Percentiles rank a stretch among this genome's conserved stretches.
Conservation (phyloP, 1,284 basidiomycete genomes). For the Microbotryum scabiosae region DNA sequence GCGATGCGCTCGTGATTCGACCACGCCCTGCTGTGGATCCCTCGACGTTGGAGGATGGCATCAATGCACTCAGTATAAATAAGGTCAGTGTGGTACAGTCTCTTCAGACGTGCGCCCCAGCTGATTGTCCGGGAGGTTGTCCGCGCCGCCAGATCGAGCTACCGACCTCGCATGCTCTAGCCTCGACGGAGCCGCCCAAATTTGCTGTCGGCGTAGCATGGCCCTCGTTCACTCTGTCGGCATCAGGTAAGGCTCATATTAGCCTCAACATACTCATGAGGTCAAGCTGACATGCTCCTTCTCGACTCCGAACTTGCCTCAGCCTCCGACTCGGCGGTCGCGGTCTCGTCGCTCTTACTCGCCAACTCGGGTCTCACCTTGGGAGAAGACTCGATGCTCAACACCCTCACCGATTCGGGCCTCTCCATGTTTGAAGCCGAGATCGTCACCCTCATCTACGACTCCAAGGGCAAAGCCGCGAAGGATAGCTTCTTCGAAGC, state of each 20-base stretch:
- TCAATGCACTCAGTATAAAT: slow-evolving; percentile 16
- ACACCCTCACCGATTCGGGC: slow-evolving; percentile 17
- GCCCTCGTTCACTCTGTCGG: slow-evolving; percentile 34
- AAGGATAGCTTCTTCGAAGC: slow-evolving; percentile 42
- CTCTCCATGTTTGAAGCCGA: slow-evolving; percentile 33
- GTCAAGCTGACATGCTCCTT: slow-evolving; percentile 1
- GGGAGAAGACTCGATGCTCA: slow-evolving; percentile 25
- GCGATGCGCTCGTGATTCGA: slow-evolving; percentile 58
- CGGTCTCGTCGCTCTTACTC: slow-evolving; percentile 20
- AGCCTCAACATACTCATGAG: not conserved
- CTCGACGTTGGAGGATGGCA: slow-evolving; percentile 12
- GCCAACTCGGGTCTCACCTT: slow-evolving; percentile 24
- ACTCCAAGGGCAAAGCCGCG: slow-evolving; percentile 29
- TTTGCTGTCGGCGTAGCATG: slow-evolving; percentile 35
- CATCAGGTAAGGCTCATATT: slow-evolving; percentile 11
- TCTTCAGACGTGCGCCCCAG: too few relatives aligned
- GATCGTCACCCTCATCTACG: slow-evolving; percentile 27
- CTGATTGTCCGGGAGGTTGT: not conserved
- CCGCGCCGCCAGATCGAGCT: too few relatives aligned
- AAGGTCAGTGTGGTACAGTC: slow-evolving; percentile 12
- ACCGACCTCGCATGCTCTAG: too few relatives aligned
- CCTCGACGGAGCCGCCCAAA: not conserved
- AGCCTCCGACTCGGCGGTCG: slow-evolving; percentile 19
- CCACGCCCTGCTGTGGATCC: slow-evolving; percentile 23
- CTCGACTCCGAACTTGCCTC: not conserved